These are phyloP conservation scores for Penicillium corylophilum DNA, from an alignment of 2,329 filamentous ascomycete genomes.

Conservation along the genomic window DNA sequence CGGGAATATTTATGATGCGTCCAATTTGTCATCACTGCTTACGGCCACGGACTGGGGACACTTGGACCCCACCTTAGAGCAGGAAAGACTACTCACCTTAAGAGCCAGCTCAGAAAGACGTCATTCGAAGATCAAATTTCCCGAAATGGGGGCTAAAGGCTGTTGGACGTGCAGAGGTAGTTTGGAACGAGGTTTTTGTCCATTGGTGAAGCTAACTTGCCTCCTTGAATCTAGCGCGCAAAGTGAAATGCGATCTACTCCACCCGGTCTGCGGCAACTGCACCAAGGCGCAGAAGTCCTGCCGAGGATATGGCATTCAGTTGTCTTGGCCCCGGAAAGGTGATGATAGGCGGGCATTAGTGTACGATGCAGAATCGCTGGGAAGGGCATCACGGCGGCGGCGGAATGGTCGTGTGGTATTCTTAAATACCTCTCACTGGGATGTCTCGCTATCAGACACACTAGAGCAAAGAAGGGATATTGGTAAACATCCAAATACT, in stretches of 20 bases:
- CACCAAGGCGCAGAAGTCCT: neutral
- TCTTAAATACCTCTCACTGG: neutral
- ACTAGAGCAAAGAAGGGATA: neutral
- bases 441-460: neutral
- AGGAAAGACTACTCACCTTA: no score
- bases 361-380: neutral
- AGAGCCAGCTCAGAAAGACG: neutral
- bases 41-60: no score
- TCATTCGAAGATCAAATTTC: neutral
- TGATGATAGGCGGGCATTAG: neutral
- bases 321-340: neutral
- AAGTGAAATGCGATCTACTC: neutral
- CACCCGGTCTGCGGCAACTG: neutral
- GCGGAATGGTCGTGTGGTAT: neutral
- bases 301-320: neutral
- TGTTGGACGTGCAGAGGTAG: neutral
- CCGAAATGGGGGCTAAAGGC: neutral
- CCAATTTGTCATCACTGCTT: no score
- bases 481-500: neutral
- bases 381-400: neutral
- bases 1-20: no score
- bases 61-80: no score
- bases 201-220: neutral
- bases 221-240: neutral
- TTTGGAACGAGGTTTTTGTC: neutral